Evolutionary conservation across 805 yeast genomes (phyloP), one percentile per base, ranked within the genome.

Genomic region (Hanseniaspora pseudoguilliermondii): DNA sequence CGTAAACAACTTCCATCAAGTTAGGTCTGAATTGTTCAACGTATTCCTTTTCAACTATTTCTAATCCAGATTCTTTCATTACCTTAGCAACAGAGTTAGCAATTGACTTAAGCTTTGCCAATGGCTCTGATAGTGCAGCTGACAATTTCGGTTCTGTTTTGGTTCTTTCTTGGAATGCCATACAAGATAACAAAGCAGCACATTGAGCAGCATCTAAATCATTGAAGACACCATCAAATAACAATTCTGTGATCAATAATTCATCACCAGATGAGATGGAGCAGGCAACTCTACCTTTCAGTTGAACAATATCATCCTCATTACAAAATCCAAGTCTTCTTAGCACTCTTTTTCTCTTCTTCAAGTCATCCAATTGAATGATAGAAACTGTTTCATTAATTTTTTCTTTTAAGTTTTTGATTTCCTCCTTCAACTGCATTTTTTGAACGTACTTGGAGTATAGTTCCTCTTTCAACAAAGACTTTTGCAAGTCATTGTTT

Each of bases 231-330:
- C 97, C 97, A 67, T 90, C 90, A 76, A 93, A 93, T 35, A 93
- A 86, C 61, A 93, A 73, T 67, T 93, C 98, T 0, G 99, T 93
- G 51, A 93, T 71, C 59, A 88, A 66, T 55, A 88, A 71, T 69
- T 88, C 96, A 62, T 77, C 81, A 58, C 96, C 97, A 23, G 95
- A 84, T 62, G 91, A 82, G 62, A 91, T 91, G 65, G 91, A 97
- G 70, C 97, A 91, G 0, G 96, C 97, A 57, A 93, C 97, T 67
- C 97, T 80, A 56, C 99, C 99, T 70, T 93, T 93, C 64, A 93
- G 76, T 68, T 93, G 97, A 60, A 93, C 95, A 59, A 93, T 83
- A 69, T 93, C 98, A 60, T 80, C 77, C 54, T 82, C 82, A 2
- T 95, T 83, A 42, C 90, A 83, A 72, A 93, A 93, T 0, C 93